phyloP scores from a whole-genome alignment of 768 basidiomycete species.

The Podaxis sp. region DNA sequence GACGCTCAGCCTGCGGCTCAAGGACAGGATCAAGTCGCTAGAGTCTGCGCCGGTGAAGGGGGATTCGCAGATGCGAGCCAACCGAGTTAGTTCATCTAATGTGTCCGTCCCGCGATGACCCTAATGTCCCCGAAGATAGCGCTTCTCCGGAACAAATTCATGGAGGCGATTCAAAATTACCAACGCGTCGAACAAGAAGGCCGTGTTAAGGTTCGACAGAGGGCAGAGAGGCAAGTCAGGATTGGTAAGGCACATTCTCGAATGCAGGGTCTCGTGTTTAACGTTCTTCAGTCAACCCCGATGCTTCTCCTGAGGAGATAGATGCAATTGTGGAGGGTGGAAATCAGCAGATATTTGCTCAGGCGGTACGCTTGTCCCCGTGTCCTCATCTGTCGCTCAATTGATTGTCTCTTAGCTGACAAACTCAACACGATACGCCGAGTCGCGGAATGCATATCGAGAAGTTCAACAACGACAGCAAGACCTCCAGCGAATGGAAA shows the following conservation, averaged over 20 bases:
- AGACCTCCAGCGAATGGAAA: conserved; percentile 83
- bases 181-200: conserved; percentile 75
- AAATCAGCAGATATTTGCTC: conserved; percentile 72
- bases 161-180: conserved; percentile 76
- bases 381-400: neutral
- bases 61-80: conserved; percentile 38
- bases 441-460: conserved; percentile 76
- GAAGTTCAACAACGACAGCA: conserved; percentile 90
- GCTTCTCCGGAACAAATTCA: conserved; percentile 64
- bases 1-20: conserved; percentile 54
- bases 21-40: conserved; percentile 58
- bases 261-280: neutral
- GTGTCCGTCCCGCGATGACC: neutral
- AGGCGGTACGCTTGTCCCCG: conserved; percentile 49
- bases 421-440: conserved; percentile 78
- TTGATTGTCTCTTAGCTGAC: conserved; percentile 49
- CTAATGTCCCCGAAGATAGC: conserved; percentile 42
- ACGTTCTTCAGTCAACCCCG: conserved; percentile 69
- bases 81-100: conserved; percentile 29
- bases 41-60: conserved; percentile 33
- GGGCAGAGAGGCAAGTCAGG: conserved; percentile 73
- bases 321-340: conserved; percentile 66
- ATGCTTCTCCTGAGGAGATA: conserved; percentile 82
- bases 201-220: conserved; percentile 60
- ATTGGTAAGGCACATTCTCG: conserved; percentile 51